phyloP scores from a whole-genome alignment of 1,284 basidiomycete species.

The Caloboletus inedulis region DNA sequence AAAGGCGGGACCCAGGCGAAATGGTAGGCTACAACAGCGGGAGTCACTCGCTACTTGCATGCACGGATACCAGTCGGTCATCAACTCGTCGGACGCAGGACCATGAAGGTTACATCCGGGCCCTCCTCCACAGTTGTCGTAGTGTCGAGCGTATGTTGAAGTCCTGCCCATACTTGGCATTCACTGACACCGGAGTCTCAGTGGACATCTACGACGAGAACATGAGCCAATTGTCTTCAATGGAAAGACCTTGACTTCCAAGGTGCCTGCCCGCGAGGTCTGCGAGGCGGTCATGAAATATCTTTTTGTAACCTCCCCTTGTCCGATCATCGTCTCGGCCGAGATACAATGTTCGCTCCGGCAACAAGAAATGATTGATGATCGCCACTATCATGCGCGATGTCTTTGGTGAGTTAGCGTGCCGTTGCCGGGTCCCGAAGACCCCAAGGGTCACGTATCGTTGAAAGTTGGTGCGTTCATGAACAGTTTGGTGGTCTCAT shows the following conservation, averaged over 20 bases:
- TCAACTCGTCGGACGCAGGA: conserved; percentile 91
- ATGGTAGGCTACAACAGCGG: no score
- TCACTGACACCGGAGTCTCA: conserved; percentile 32
- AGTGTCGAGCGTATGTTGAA: conserved; percentile 80
- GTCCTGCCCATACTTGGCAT: background rate
- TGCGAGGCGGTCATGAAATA: conserved; percentile 89
- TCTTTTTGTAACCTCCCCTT: conserved; percentile 90
- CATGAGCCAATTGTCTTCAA: conserved; percentile 84
- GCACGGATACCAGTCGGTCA: no score
- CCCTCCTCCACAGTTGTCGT: conserved; percentile 85
- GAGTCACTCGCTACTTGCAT: no score
- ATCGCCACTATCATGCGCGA: no score
- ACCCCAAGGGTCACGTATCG: conserved; percentile 77
- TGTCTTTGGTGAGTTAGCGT: no score
- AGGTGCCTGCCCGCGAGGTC: conserved; percentile 81
- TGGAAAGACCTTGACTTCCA: conserved; percentile 88
- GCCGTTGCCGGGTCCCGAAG: conserved; percentile 82
- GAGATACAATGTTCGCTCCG: conserved; percentile 86
- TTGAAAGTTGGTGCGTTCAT: conserved; percentile 62
- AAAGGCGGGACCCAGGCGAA: no score
- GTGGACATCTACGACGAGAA: conserved; percentile 93
- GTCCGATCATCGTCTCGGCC: conserved; percentile 92
- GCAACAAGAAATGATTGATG: no score
- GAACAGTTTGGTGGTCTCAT: background rate
- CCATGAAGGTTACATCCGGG: conserved; percentile 96